Percentiles rank a stretch among this genome's conserved stretches.
These are phyloP conservation scores for Lachancea waltii DNA, from an alignment of 805 yeast species.

Conservation along the genomic window DNA sequence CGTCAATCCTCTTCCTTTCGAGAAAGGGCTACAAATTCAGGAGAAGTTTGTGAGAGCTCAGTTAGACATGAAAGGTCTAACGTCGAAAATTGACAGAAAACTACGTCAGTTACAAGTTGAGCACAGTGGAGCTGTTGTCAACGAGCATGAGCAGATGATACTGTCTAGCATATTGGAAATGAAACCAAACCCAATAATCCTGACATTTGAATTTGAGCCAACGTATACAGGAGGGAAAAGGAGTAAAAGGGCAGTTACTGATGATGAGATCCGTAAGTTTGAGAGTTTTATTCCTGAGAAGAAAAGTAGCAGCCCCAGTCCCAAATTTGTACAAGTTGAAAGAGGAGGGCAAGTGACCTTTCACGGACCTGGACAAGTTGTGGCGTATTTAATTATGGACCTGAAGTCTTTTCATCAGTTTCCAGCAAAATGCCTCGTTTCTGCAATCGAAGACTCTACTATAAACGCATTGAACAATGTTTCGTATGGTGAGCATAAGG, in stretches of 20 bases:
- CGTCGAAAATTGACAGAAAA: conserved; percentile 41
- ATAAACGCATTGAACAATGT: conserved; percentile 38
- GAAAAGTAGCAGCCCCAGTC: conserved; percentile 34
- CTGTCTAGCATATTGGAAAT: conserved; percentile 38
- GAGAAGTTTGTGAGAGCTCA: conserved; percentile 49
- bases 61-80: conserved; percentile 49
- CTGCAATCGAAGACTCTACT: conserved; percentile 52
- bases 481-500: conserved; percentile 8
- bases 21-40: conserved; percentile 51
- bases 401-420: conserved; percentile 51
- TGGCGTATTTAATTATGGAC: conserved; percentile 74
- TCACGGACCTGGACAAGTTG: conserved; percentile 95
- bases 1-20: conserved; percentile 35
- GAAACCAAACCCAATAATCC: conserved; percentile 59
- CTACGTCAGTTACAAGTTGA: conserved; percentile 35
- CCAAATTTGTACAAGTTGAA: conserved; percentile 66
- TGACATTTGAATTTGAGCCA: conserved; percentile 80
- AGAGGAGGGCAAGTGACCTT: conserved; percentile 96
- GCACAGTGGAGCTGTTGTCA: conserved; percentile 30
- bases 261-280: conserved; percentile 21
- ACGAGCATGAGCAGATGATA: conserved; percentile 42
- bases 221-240: conserved; percentile 91
- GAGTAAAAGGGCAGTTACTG: conserved; percentile 47
- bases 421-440: conserved; percentile 59
- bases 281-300: conserved; percentile 23